A percentile compares a stretch with the other conserved stretches of the same genome.
phyloP scores from a whole-genome alignment of 257 asterid species.

The Solanum boliviense region DNA sequence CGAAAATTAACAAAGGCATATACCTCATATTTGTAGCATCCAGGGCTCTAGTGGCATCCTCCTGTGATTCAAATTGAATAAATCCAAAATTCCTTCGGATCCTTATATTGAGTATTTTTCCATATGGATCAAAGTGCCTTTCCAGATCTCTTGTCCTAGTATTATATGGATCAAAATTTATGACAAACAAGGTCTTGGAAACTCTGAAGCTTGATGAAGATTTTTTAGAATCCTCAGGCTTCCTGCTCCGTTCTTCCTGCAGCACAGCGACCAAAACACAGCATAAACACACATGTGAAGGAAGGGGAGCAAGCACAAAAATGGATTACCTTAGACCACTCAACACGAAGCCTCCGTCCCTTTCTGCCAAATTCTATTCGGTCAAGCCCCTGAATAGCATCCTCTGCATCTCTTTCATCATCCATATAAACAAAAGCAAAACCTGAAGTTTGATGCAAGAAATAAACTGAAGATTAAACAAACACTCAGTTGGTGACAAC shows the following conservation, averaged over 20 bases:
- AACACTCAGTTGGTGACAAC: neutral
- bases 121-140: conserved; percentile 69
- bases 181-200: conserved; percentile 70
- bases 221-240: conserved; percentile 38
- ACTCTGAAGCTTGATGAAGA: conserved; percentile 41
- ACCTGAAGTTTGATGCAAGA: neutral
- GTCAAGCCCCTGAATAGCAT: conserved; percentile 75
- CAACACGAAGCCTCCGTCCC: conserved; percentile 80
- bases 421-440: conserved; percentile 78
- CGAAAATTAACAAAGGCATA: neutral
- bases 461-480: neutral
- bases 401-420: conserved; percentile 82
- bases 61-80: conserved; percentile 59
- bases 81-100: conserved; percentile 73
- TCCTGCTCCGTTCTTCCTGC: conserved; percentile 64
- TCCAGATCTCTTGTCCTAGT: conserved; percentile 70
- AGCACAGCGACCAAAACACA: conserved; percentile 4
- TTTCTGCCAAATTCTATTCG: conserved; percentile 68
- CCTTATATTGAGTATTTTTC: conserved; percentile 64
- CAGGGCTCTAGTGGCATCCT: conserved; percentile 68
- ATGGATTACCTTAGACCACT: conserved; percentile 76
- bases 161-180: conserved; percentile 64
- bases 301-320: neutral
- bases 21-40: conserved; percentile 79
- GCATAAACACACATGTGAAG: neutral